phyloP scores from a whole-genome alignment of 2,329 filamentous ascomycete species.

The Aspergillus sclerotialis region DNA sequence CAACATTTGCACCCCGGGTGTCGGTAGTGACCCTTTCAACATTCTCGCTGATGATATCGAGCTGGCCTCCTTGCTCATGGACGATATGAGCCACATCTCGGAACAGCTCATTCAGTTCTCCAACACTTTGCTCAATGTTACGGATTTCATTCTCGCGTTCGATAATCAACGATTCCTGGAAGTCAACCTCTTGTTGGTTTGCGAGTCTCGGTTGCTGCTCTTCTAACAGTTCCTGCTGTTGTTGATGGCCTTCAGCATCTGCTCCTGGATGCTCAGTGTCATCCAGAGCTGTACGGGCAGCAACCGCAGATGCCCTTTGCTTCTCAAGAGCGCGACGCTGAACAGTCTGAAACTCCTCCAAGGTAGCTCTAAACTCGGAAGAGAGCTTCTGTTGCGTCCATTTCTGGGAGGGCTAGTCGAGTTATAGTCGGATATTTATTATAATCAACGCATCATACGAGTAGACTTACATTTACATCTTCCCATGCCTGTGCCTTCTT shows the following conservation, averaged over 20 bases:
- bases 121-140: conserved; percentile 93
- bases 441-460: neutral
- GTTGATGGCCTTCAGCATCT: conserved; percentile 32
- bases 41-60: conserved; percentile 83
- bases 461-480: conserved; percentile 62
- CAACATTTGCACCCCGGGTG: conserved; percentile 75
- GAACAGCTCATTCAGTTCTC: conserved; percentile 93
- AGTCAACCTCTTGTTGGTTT: conserved; percentile 91
- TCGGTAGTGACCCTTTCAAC: conserved; percentile 76
- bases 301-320: conserved; percentile 76
- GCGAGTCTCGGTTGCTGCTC: conserved; percentile 75
- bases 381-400: conserved; percentile 94
- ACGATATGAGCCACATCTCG: conserved; percentile 98
- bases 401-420: conserved; percentile 74
- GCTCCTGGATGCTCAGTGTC: conserved; percentile 28
- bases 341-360: conserved; percentile 87
- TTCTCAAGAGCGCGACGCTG: conserved; percentile 88
- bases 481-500: conserved; percentile 88
- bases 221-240: conserved; percentile 65
- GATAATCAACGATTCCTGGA: conserved; percentile 90
- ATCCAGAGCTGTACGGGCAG: conserved; percentile 73
- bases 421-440: conserved; percentile 5
- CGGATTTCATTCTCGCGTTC: conserved; percentile 96
- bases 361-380: conserved; percentile 80
- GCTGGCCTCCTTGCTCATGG: conserved; percentile 79